A percentile compares a stretch with the other conserved stretches of the same genome.
Evolutionary conservation across 2,329 filamentous ascomycete species (phyloP).

Genomic region (Neocatenulostroma microsporum): DNA sequence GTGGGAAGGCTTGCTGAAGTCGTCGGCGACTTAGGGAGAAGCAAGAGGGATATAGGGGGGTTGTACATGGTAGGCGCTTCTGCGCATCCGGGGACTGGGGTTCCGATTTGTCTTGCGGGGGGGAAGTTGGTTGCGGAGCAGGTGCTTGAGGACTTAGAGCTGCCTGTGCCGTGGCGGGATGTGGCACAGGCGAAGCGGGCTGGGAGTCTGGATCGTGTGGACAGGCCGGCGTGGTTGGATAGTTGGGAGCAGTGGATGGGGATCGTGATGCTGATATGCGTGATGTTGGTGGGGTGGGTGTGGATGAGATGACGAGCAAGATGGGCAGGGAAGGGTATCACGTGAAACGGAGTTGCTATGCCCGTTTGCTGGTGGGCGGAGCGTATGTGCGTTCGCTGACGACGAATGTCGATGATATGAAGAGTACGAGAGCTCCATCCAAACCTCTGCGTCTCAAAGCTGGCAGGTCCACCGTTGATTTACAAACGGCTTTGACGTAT

Average conservation of each 20-base stretch:
- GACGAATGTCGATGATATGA: too few relatives aligned
- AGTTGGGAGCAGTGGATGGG: slow-evolving; percentile 16
- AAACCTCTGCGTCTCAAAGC: too few relatives aligned
- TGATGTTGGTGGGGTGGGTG: slow-evolving; percentile 13
- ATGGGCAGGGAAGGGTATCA: too few relatives aligned
- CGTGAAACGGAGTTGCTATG: too few relatives aligned
- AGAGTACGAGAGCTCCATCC: too few relatives aligned
- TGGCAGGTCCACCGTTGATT: too few relatives aligned
- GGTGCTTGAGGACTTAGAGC: slow-evolving; percentile 36
- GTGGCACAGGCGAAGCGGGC: slow-evolving; percentile 12
- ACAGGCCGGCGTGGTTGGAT: slow-evolving; percentile 22
- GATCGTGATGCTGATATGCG: slow-evolving; percentile 13
- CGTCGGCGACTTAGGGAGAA: slow-evolving; percentile 19
- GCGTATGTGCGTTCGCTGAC: background rate
- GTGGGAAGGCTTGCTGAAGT: slow-evolving; percentile 19
- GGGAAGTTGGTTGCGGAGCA: slow-evolving; percentile 55
- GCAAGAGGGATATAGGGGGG: slow-evolving; percentile 35
- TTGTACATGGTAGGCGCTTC: slow-evolving; percentile 68
- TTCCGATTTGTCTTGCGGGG: slow-evolving; percentile 64
- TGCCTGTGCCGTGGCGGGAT: slow-evolving; percentile 35
- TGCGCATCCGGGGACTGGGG: slow-evolving; percentile 68
- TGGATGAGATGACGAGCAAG: too few relatives aligned
- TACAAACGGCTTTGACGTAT: too few relatives aligned
- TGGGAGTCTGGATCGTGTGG: slow-evolving; percentile 22
- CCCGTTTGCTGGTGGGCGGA: too few relatives aligned